Percentiles rank a stretch among this genome's conserved stretches.
These are phyloP conservation scores for Penicillium samsonianum DNA, from an alignment of 495 filamentous ascomycete species.

Conservation along the genomic window DNA sequence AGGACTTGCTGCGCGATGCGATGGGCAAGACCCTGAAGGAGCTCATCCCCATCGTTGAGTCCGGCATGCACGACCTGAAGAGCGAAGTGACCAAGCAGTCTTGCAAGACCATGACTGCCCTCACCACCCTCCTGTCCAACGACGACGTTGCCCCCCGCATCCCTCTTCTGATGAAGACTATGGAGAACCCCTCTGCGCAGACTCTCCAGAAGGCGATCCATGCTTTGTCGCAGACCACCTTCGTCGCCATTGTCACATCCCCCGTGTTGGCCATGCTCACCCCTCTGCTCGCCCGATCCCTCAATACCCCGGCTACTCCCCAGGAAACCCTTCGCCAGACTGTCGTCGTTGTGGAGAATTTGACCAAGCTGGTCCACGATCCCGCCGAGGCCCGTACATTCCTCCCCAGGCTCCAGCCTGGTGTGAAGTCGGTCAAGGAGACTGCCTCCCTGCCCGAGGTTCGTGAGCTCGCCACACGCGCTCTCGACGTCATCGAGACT, in stretches of 20 bases:
- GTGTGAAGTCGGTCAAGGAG: constrained; percentile 84
- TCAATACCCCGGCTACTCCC: constrained; percentile 84
- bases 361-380: constrained; percentile 98
- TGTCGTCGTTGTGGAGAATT: constrained; percentile 96
- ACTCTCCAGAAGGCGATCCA: constrained; percentile 93
- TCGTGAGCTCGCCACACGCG: constrained; percentile 81
- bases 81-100: constrained; percentile 86
- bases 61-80: constrained; percentile 96
- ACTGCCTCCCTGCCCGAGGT: constrained; percentile 93
- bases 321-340: constrained; percentile 96
- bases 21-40: constrained; percentile 91
- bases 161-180: constrained; percentile 88
- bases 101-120: constrained; percentile 82
- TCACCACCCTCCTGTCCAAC: constrained; percentile 91
- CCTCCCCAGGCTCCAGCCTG: constrained; percentile 91
- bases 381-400: constrained; percentile 95
- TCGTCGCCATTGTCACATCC: constrained; percentile 96
- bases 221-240: constrained; percentile 96
- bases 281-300: constrained; percentile 86
- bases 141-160: constrained; percentile 95
- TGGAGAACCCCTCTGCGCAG: constrained; percentile 91
- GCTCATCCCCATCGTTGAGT: constrained; percentile 89
- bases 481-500: constrained; percentile 85
- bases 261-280: constrained; percentile 96
- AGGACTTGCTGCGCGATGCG: constrained; percentile 83